Conservation (phyloP, 2,329 filamentous ascomycete genomes). For the Colletotrichum lentis region DNA sequence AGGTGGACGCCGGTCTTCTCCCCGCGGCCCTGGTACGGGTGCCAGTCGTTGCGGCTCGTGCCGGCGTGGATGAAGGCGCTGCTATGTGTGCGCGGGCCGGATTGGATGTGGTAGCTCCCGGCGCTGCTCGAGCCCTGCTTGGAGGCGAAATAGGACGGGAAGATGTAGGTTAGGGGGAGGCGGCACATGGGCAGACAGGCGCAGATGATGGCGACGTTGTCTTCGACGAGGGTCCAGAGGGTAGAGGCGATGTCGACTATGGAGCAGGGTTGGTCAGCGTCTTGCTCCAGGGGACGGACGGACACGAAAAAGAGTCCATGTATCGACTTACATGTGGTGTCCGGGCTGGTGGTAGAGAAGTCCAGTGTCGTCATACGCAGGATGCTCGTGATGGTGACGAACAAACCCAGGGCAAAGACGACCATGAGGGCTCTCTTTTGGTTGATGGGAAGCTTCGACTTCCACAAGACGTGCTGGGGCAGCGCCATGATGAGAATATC, state of each 20-base stretch:
- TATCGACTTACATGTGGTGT: constrained; percentile 47
- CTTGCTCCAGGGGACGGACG: background rate
- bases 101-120: constrained; percentile 31
- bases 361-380: constrained; percentile 52
- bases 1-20: constrained; percentile 43
- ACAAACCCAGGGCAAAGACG: constrained; percentile 54
- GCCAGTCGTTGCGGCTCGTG: constrained; percentile 45
- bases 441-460: constrained; percentile 52
- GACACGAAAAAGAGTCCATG: background rate
- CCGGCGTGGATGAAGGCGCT: constrained; percentile 36
- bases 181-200: constrained; percentile 46
- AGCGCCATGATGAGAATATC: constrained; percentile 39
- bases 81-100: constrained; percentile 19
- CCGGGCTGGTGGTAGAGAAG: constrained; percentile 50
- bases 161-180: constrained; percentile 49
- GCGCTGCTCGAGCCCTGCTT: constrained; percentile 26
- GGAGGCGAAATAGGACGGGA: constrained; percentile 47
- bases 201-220: constrained; percentile 42
- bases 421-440: constrained; percentile 54
- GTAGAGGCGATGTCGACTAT: constrained; percentile 39
- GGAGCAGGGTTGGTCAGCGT: constrained; percentile 38
- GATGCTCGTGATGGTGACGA: constrained; percentile 54
- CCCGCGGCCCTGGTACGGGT: constrained; percentile 46
- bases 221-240: constrained; percentile 43
- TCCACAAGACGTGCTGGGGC: constrained; percentile 54